Evolutionary conservation across 148 eudicot genomes (phyloP).

Genomic region (Heliamphora exappendiculata): DNA sequence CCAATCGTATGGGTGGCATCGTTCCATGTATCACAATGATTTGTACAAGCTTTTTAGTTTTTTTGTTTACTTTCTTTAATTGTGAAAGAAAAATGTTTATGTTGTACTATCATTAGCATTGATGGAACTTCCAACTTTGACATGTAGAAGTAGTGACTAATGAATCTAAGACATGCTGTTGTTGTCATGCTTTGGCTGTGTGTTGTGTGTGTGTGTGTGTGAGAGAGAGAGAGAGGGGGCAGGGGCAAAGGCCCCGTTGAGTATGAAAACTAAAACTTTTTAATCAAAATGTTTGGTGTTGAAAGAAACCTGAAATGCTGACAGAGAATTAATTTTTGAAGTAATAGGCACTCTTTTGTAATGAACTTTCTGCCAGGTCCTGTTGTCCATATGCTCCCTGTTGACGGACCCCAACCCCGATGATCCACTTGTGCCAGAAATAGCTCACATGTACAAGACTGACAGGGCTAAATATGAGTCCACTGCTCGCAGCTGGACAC

Average conservation of each 20-base stretch:
- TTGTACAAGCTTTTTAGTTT: not conserved
- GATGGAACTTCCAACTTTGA: not conserved
- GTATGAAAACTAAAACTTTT: no score
- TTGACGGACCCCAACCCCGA: conserved; percentile 20
- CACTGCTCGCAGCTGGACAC: conserved; percentile 21
- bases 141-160: not conserved
- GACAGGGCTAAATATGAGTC: conserved; percentile 15
- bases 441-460: conserved; percentile 16
- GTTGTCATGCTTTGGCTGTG: not conserved
- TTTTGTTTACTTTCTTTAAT: no score
- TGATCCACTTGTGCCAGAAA: conserved; percentile 18
- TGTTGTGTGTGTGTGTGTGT: not conserved
- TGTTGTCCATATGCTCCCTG: conserved; percentile 18
- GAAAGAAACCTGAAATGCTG: no score
- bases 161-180: not conserved
- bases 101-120: no score
- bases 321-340: not conserved
- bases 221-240: not conserved
- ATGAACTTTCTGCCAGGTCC: conserved; percentile 2
- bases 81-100: no score
- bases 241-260: no score
- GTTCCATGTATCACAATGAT: not conserved
- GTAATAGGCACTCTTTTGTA: not conserved
- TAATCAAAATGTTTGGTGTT: no score
- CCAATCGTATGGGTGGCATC: not conserved